Conservation (phyloP, 495 filamentous ascomycete genomes). For the Amorphotheca resinae region DNA sequence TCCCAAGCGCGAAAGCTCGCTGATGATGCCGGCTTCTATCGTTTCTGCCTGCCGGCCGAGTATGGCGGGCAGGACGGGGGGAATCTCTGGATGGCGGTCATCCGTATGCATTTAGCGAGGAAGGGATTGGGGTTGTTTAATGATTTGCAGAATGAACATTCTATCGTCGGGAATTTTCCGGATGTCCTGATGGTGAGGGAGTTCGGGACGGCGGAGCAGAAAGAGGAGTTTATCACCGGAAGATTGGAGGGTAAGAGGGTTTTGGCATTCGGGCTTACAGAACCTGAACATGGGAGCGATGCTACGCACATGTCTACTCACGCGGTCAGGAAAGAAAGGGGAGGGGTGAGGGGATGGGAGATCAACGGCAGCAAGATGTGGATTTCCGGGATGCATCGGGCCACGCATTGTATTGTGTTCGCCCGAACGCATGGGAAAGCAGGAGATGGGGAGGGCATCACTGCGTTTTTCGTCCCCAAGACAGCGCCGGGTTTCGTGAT, state of each 20-base stretch:
- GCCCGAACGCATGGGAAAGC: conserved; percentile 36
- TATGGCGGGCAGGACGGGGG: conserved; percentile 40
- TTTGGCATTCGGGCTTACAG: conserved; percentile 46
- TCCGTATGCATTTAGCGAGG: conserved; percentile 42
- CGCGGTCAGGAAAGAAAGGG: conserved; percentile 21
- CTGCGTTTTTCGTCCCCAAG: conserved; percentile 42
- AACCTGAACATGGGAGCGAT: conserved; percentile 47
- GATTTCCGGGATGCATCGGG: conserved; percentile 47
- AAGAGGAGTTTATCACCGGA: conserved; percentile 33
- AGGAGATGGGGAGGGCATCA: conserved; percentile 39
- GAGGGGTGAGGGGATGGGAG: conserved; percentile 31
- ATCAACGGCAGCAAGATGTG: conserved; percentile 48
- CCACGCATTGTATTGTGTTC: conserved; percentile 47
- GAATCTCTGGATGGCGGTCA: conserved; percentile 49
- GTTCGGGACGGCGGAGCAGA: conserved; percentile 38
- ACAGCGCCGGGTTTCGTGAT: conserved; percentile 33
- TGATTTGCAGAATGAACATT: conserved; percentile 49
- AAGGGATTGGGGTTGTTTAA: conserved; percentile 47
- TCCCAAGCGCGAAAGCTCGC: conserved; percentile 31
- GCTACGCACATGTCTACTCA: conserved; percentile 43
- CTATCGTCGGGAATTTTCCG: conserved; percentile 46
- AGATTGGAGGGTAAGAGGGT: conserved; percentile 35
- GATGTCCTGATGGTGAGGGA: conserved; percentile 44
- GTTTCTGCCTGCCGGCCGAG: conserved; percentile 38
- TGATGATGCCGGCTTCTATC: conserved; percentile 43